Evolutionary conservation across 495 filamentous ascomycete genomes (phyloP).

Genomic region (Neurospora intermedia): DNA sequence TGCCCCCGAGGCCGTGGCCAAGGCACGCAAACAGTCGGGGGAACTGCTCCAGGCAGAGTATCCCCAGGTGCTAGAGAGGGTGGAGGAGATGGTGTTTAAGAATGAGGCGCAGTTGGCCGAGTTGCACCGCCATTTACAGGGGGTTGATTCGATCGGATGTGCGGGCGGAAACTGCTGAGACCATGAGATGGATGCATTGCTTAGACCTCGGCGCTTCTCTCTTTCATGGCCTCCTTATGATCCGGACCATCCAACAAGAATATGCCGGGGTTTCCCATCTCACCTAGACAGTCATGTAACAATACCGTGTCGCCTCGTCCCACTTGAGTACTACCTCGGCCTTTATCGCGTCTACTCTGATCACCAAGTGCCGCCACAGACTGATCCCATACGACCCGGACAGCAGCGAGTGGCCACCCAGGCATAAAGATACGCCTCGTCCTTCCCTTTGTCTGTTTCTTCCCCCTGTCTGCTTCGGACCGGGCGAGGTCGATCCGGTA

Average conservation of each 20-base stretch:
- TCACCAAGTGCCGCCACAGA: conserved; percentile 20
- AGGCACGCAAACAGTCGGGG: not conserved
- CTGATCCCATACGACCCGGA: no score
- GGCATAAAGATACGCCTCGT: no score
- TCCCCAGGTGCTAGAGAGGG: not conserved
- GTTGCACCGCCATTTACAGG: not conserved
- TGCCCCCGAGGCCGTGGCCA: not conserved
- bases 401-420: no score
- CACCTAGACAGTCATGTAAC: conserved; percentile 19
- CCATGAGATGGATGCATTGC: not conserved
- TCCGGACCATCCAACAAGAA: not conserved
- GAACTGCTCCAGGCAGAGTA: not conserved
- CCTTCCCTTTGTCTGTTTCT: not conserved
- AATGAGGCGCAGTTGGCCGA: not conserved
- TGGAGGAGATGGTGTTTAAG: not conserved
- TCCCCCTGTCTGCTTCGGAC: no score
- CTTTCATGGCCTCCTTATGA: not conserved
- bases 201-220: not conserved
- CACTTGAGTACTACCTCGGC: conserved; percentile 30
- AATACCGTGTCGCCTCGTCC: conserved; percentile 11
- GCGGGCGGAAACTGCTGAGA: not conserved
- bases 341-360: conserved; percentile 23
- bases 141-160: not conserved
- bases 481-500: no score
- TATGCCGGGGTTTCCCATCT: not conserved